These are phyloP conservation scores for Closterium sp. DNA, from an alignment of 139 green algal species.

Conservation along the genomic window DNA sequence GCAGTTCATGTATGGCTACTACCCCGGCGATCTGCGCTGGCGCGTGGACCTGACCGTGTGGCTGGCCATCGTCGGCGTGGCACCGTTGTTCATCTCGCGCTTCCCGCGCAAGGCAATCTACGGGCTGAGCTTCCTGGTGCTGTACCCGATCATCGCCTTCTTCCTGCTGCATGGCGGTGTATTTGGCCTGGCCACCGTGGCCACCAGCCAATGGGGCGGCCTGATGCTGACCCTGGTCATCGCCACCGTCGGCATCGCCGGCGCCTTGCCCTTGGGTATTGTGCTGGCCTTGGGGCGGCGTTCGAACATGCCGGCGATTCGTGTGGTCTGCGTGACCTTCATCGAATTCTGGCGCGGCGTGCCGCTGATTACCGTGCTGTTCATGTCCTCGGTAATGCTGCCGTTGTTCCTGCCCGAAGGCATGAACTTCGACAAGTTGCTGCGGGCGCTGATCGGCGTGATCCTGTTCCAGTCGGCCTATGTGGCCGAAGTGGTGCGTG, in stretches of 20 bases:
- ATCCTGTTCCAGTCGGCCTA: not conserved
- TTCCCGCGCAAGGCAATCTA: too few relatives aligned
- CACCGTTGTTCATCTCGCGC: too few relatives aligned
- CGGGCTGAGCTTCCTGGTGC: too few relatives aligned
- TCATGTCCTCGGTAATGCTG: not conserved
- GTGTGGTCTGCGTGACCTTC: not conserved
- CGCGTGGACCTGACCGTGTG: too few relatives aligned
- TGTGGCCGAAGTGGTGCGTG: not conserved
- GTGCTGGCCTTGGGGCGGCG: not conserved
- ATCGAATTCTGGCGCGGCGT: not conserved
- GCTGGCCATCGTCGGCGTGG: too few relatives aligned
- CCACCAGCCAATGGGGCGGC: not conserved
- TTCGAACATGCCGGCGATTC: not conserved
- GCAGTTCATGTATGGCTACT: not conserved
- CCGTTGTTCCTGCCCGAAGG: not conserved
- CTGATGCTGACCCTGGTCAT: not conserved
- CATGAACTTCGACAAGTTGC: not conserved
- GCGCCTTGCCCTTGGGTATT: not conserved
- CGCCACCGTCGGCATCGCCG: not conserved
- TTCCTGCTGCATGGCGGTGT: not conserved
- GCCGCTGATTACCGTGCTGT: not conserved
- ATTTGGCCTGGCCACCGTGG: not conserved
- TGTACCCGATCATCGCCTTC: too few relatives aligned
- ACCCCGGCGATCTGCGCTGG: not conserved
- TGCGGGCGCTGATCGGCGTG: not conserved